These are phyloP conservation scores for Clathrospora elynae DNA, from an alignment of 2,329 filamentous ascomycete species.

Conservation along the genomic window DNA sequence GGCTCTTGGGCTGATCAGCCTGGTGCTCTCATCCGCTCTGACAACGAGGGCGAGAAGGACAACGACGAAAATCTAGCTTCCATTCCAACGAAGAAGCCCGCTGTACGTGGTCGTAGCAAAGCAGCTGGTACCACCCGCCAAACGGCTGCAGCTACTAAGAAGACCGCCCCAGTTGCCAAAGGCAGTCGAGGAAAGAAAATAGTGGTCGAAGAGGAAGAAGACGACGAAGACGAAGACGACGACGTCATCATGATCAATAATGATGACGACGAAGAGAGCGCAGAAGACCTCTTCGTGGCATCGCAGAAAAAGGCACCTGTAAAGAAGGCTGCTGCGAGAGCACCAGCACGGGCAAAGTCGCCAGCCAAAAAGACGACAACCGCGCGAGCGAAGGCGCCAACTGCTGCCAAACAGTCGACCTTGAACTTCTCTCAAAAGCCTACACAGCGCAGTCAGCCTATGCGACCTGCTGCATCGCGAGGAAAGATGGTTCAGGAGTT, in stretches of 20 bases:
- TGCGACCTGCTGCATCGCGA: constrained; percentile 28
- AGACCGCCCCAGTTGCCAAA: constrained; percentile 42
- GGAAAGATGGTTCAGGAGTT: constrained; percentile 48
- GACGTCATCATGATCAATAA: constrained; percentile 54
- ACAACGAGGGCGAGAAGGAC: constrained; percentile 56
- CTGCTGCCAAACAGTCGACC: constrained; percentile 46
- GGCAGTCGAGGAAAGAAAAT: constrained; percentile 49
- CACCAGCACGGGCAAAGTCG: constrained; percentile 30
- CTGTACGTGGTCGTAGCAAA: constrained; percentile 54
- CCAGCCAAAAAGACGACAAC: constrained; percentile 34
- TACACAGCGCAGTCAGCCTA: constrained; percentile 42
- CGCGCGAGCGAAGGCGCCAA: constrained; percentile 25
- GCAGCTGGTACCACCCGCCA: constrained; percentile 47
- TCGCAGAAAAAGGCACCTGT: constrained; percentile 35
- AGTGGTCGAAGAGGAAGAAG: constrained; percentile 51
- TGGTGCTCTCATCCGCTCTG: constrained; percentile 63
- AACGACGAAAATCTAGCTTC: constrained; percentile 42
- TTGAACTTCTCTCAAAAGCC: constrained; percentile 51
- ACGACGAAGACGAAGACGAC: constrained; percentile 48
- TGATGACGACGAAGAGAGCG: constrained; percentile 56
- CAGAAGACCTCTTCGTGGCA: constrained; percentile 52
- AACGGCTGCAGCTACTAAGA: constrained; percentile 37
- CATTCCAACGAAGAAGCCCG: constrained; percentile 46
- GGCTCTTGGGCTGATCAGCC: constrained; percentile 84
- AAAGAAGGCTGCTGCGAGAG: constrained; percentile 32